phyloP scores from a whole-genome alignment of 257 asterid species.

The Solanum medicagineum region DNA sequence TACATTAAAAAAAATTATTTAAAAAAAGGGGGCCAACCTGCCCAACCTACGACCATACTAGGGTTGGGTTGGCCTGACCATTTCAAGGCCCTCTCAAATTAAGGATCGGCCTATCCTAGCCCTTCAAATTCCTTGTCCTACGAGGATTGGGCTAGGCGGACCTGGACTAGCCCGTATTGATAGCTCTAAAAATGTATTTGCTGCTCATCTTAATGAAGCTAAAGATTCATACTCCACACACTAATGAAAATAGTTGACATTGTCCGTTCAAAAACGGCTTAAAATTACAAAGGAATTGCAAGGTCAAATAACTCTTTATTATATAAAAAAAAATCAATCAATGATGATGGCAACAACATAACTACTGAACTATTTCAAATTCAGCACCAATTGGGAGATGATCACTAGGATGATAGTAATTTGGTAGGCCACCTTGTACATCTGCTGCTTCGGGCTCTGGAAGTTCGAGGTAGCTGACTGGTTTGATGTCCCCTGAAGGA shows the following conservation, averaged over 20 bases:
- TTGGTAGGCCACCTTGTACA: slow-evolving; percentile 71
- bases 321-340: not conserved
- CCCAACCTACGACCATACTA: too few species aligned
- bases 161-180: too few species aligned
- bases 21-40: too few species aligned
- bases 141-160: too few species aligned
- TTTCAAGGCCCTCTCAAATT: too few species aligned
- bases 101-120: too few species aligned
- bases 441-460: slow-evolving; percentile 55
- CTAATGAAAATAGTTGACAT: not conserved
- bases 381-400: slow-evolving; percentile 94
- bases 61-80: too few species aligned
- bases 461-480: slow-evolving; percentile 65
- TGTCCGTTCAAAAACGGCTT: not conserved
- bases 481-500: slow-evolving; percentile 37
- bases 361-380: slow-evolving; percentile 40
- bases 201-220: not conserved
- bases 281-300: not conserved
- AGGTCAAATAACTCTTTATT: not conserved
- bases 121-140: too few species aligned
- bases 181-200: too few species aligned
- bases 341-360: not conserved
- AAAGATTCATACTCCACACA: not conserved
- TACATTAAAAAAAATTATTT: too few species aligned
- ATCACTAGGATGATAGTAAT: slow-evolving; percentile 83